Conservation (phyloP, 768 basidiomycete genomes). For the Phaeolepiota aurea region DNA sequence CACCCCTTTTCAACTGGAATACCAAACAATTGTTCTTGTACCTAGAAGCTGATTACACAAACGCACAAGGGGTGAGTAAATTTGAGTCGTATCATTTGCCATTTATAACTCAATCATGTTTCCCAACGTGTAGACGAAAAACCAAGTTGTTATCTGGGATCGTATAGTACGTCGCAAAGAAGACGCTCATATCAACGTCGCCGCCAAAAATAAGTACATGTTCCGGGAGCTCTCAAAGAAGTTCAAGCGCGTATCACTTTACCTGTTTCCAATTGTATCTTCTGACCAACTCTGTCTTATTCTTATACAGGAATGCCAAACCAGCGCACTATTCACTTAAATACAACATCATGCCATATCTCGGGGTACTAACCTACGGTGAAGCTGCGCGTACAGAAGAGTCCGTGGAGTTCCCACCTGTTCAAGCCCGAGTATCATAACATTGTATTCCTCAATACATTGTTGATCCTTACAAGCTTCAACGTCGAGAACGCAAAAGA, state of each 20-base stretch:
- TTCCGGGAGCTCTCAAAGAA: slow-evolving; percentile 67
- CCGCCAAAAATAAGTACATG: slow-evolving; percentile 75
- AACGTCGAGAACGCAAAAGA: no score
- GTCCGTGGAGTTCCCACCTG: slow-evolving; percentile 28
- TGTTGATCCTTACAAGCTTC: no score
- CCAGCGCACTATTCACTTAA: slow-evolving; percentile 68
- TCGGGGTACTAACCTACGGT: slow-evolving; percentile 72
- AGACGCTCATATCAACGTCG: slow-evolving; percentile 59
- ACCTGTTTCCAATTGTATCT: neutral
- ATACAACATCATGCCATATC: slow-evolving; percentile 89
- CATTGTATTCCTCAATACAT: no score
- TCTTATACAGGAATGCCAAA: slow-evolving; percentile 42
- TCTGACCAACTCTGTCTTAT: slow-evolving; percentile 3
- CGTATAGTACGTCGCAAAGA: slow-evolving; percentile 78
- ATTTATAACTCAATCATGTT: slow-evolving; percentile 8
- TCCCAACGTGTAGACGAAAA: slow-evolving; percentile 37
- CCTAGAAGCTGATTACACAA: slow-evolving; percentile 77
- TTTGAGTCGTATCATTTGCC: neutral
- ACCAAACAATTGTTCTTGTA: slow-evolving; percentile 93
- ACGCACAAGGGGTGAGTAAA: slow-evolving; percentile 63
- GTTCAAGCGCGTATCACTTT: slow-evolving; percentile 57
- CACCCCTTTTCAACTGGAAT: slow-evolving; percentile 88
- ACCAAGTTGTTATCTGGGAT: slow-evolving; percentile 88
- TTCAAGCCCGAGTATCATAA: slow-evolving; percentile 31
- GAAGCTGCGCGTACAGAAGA: slow-evolving; percentile 46